Conservation (phyloP, 495 filamentous ascomycete genomes). For the Clavariopsis aquatica region DNA sequence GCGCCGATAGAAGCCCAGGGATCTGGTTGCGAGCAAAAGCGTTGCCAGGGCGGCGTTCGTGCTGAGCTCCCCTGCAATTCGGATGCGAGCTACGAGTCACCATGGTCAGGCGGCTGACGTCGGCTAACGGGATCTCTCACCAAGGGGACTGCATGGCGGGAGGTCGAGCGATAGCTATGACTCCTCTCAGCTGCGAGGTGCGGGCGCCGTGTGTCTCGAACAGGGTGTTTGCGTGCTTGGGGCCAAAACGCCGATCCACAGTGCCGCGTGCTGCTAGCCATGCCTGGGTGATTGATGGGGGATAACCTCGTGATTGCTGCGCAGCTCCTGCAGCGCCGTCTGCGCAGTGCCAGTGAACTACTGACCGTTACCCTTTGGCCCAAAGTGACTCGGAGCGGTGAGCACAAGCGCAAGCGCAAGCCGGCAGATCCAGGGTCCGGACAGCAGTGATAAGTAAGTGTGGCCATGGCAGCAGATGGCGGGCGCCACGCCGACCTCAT, state of each 20-base stretch:
- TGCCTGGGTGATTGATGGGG: too few species aligned
- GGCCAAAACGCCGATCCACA: constrained; percentile 2
- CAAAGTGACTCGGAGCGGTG: constrained; percentile 30
- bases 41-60: background rate
- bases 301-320: constrained; percentile 5
- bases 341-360: background rate
- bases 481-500: background rate
- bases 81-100: background rate
- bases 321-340: constrained; percentile 5
- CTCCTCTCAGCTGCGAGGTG: background rate
- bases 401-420: constrained; percentile 3
- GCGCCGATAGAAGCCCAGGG: background rate
- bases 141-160: too few species aligned
- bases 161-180: background rate
- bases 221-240: background rate
- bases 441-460: background rate
- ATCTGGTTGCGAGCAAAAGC: background rate
- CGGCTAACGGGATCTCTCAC: background rate
- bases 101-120: background rate
- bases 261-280: background rate
- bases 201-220: background rate
- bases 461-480: background rate
- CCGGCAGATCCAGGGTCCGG: background rate
- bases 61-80: background rate
- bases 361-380: background rate